Conservation (phyloP, 2,329 filamentous ascomycete species). For the Sporothrix schenckii region DNA sequence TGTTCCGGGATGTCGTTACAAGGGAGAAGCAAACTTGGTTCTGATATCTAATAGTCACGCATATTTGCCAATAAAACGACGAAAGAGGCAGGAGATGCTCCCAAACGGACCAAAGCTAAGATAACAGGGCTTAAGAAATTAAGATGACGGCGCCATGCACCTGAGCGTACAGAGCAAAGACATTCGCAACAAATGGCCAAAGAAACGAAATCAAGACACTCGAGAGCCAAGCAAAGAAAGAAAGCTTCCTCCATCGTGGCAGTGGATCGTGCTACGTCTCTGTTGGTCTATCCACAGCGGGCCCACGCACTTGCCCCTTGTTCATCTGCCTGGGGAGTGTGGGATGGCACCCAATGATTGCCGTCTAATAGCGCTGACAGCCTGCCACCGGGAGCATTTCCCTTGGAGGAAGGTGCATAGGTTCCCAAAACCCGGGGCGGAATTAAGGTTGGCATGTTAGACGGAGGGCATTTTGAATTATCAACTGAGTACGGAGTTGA, state of each 20-base stretch:
- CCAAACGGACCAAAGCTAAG: background rate
- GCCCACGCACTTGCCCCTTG: background rate
- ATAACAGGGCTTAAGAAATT: background rate
- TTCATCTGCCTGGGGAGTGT: background rate
- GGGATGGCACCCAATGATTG: background rate
- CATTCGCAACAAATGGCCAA: background rate
- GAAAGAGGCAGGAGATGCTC: conserved; percentile 16
- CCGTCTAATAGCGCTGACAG: conserved; percentile 18
- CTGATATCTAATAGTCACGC: background rate
- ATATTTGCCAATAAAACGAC: conserved; percentile 2
- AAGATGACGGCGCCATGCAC: background rate
- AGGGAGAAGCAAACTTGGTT: background rate
- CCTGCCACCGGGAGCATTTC: conserved; percentile 22
- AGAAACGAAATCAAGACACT: background rate
- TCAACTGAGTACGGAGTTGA: background rate
- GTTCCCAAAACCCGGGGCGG: background rate
- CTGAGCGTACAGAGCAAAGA: conserved; percentile 1
- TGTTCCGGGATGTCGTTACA: background rate
- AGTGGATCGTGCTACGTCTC: background rate
- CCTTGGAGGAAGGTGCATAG: conserved; percentile 22
- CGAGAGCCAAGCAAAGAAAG: background rate
- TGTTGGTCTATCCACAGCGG: conserved; percentile 1
- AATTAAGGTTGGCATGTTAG: background rate
- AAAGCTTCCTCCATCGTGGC: background rate
- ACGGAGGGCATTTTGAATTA: background rate